Conservation (phyloP, 2,329 filamentous ascomycete genomes). For the Fusarium incarnatum region DNA sequence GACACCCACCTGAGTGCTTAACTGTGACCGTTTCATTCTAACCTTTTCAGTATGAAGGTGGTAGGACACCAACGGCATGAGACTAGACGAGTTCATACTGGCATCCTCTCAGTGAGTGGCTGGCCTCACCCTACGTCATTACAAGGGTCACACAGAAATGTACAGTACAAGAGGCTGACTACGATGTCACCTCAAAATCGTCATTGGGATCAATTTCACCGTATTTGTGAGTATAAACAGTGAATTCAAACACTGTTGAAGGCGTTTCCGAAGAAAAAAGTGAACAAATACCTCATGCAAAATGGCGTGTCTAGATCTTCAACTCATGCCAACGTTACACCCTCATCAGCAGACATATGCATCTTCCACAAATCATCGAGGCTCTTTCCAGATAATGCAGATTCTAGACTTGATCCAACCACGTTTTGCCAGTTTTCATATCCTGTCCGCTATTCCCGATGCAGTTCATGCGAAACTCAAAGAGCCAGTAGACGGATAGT, state of each 20-base stretch:
- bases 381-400: constrained; percentile 3
- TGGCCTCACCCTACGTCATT: constrained; percentile 34
- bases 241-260: background rate
- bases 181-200: constrained; percentile 22
- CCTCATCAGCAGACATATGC: constrained; percentile 22
- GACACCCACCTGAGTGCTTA: too few relatives aligned
- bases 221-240: background rate
- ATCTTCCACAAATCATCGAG: constrained; percentile 5
- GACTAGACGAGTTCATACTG: constrained; percentile 13
- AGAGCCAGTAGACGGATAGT: background rate
- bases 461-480: background rate
- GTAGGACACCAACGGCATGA: constrained; percentile 15
- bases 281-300: background rate
- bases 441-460: constrained; percentile 5
- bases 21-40: constrained; percentile 1
- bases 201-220: constrained; percentile 10
- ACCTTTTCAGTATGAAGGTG: background rate
- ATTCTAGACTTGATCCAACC: constrained; percentile 10
- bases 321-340: constrained; percentile 15
- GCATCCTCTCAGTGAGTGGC: constrained; percentile 3
- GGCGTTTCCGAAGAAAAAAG: background rate
- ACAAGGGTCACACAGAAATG: constrained; percentile 10
- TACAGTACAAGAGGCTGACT: background rate
- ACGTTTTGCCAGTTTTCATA: constrained; percentile 12
- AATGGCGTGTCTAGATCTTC: constrained; percentile 7